Conservation (phyloP, 2,329 filamentous ascomycete genomes). For the Penicillium sp. region DNA sequence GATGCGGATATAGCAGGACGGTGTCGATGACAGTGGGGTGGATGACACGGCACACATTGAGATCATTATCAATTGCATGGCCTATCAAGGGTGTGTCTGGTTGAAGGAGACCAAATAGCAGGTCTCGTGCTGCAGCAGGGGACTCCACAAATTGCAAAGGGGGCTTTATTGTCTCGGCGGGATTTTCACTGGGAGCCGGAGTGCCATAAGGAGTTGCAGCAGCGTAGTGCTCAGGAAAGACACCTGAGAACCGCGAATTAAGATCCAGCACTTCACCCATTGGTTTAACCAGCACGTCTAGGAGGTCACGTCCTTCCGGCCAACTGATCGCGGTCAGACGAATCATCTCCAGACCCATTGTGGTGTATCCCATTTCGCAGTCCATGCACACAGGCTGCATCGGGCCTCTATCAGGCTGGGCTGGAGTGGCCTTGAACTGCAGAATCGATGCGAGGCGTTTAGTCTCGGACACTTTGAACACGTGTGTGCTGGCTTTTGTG, state of each 20-base stretch:
- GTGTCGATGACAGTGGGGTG: slow-evolving; percentile 85
- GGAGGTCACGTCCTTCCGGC: slow-evolving; percentile 66
- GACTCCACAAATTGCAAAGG: slow-evolving; percentile 68
- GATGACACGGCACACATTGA: slow-evolving; percentile 77
- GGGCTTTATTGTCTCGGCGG: slow-evolving; percentile 25
- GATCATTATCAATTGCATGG: slow-evolving; percentile 90
- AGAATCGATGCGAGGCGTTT: slow-evolving; percentile 71
- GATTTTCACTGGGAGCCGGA: slow-evolving; percentile 21
- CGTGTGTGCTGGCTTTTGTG: slow-evolving; percentile 63
- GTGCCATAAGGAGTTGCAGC: slow-evolving; percentile 55
- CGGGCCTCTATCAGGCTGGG: slow-evolving; percentile 27
- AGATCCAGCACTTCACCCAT: slow-evolving; percentile 79
- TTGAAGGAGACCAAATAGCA: slow-evolving; percentile 70
- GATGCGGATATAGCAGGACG: slow-evolving; percentile 74
- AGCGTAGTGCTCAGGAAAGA: slow-evolving; percentile 69
- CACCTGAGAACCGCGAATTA: slow-evolving; percentile 87
- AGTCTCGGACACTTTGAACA: slow-evolving; percentile 75
- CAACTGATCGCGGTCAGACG: slow-evolving; percentile 83
- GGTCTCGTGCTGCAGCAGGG: slow-evolving; percentile 64
- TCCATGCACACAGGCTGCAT: slow-evolving; percentile 68
- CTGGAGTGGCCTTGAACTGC: slow-evolving; percentile 73
- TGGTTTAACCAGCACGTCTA: slow-evolving; percentile 81
- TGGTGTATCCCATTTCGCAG: slow-evolving; percentile 97
- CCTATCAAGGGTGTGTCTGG: slow-evolving; percentile 80
- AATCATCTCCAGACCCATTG: slow-evolving; percentile 78